Conservation (phyloP, 2,329 filamentous ascomycete genomes). For the Verticillium tricorpus region DNA sequence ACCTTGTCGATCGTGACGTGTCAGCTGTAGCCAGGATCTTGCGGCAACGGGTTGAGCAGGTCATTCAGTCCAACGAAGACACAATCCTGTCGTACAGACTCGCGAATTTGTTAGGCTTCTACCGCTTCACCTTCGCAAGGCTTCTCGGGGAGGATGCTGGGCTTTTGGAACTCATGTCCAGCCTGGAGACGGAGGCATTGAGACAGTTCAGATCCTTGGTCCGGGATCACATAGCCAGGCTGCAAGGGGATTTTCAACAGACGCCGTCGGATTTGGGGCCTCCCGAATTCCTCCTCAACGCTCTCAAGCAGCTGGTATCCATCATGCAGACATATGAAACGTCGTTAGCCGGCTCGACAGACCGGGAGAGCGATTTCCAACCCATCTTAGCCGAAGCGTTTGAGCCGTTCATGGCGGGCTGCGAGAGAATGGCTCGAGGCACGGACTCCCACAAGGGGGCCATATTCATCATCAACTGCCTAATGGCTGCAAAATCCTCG, state of each 20-base stretch:
- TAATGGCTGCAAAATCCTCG: constrained; percentile 51
- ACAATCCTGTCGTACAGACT: constrained; percentile 85
- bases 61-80: constrained; percentile 89
- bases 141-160: constrained; percentile 66
- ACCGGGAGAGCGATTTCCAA: constrained; percentile 66
- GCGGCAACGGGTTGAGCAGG: constrained; percentile 85
- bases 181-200: constrained; percentile 71
- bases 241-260: constrained; percentile 68
- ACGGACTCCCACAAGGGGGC: constrained; percentile 56
- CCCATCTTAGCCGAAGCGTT: constrained; percentile 73
- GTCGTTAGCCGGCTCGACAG: constrained; percentile 59
- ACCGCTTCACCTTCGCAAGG: constrained; percentile 77
- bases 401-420: constrained; percentile 79
- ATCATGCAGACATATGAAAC: constrained; percentile 87
- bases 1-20: constrained; percentile 83
- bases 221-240: constrained; percentile 70
- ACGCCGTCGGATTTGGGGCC: constrained; percentile 69
- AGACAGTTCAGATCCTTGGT: constrained; percentile 78
- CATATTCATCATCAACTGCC: constrained; percentile 72
- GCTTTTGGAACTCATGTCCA: constrained; percentile 63
- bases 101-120: constrained; percentile 84
- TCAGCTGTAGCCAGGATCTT: constrained; percentile 76
- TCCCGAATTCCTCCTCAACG: constrained; percentile 76
- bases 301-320: constrained; percentile 69
- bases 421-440: constrained; percentile 61